Percentiles rank a stretch among this genome's conserved stretches.
Conservation (phyloP, 2,329 filamentous ascomycete species). For the Calonectria multiphialidica region DNA sequence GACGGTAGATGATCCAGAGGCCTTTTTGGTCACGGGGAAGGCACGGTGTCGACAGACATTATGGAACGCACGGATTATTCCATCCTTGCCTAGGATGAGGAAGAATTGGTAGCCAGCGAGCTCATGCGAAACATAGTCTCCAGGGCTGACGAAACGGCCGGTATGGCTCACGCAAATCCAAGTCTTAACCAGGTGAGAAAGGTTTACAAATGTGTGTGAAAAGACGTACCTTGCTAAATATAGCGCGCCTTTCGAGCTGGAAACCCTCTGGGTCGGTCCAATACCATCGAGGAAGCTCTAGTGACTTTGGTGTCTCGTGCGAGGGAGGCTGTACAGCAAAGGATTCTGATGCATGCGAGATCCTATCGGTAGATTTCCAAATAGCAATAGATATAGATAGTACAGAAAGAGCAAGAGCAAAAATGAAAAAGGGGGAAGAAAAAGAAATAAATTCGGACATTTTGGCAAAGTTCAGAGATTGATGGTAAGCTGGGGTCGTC, state of each 20-base stretch:
- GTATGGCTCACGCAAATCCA: constrained; percentile 54
- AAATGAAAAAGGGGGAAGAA: background rate
- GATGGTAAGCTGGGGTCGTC: background rate
- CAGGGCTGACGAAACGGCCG: constrained; percentile 48
- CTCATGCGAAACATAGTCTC: constrained; percentile 50
- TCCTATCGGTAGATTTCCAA: background rate
- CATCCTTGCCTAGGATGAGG: constrained; percentile 47
- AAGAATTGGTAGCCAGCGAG: constrained; percentile 54
- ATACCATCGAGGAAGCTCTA: constrained; percentile 11
- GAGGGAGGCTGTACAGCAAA: background rate
- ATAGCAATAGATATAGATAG: background rate
- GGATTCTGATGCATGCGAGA: background rate
- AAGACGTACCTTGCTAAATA: constrained; percentile 46
- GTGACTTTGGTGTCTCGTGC: background rate
- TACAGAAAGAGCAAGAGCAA: background rate
- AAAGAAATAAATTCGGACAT: background rate
- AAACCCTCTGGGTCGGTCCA: constrained; percentile 50
- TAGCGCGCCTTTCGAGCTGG: constrained; percentile 57
- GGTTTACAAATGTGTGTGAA: background rate
- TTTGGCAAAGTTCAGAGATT: background rate
- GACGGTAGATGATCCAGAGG: constrained; percentile 51
- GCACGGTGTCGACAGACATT: constrained; percentile 60
- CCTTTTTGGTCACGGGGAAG: constrained; percentile 54
- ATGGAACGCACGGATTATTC: constrained; percentile 49
- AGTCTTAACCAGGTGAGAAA: constrained; percentile 41